A percentile compares a stretch with the other conserved stretches of the same genome.
Evolutionary conservation across 2,329 filamentous ascomycete genomes (phyloP).

Genomic region (Verticillium dahliae): DNA sequence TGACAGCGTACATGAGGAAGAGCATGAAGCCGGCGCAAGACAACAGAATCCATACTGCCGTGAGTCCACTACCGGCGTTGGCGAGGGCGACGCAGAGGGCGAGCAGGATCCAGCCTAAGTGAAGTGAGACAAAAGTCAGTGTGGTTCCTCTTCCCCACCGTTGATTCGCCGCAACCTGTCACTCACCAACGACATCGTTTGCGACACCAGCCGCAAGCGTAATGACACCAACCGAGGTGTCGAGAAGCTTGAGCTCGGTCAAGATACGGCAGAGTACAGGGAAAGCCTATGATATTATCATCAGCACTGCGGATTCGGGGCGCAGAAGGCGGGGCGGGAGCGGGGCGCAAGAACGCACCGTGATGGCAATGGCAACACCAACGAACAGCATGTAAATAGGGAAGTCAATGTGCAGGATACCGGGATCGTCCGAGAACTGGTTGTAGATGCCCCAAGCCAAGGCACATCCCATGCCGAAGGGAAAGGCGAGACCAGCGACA

Average conservation of each 20-base stretch:
- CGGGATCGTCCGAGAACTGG: slow-evolving; percentile 50
- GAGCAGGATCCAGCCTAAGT: slow-evolving; percentile 73
- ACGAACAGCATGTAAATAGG: slow-evolving; percentile 65
- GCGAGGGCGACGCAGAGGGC: slow-evolving; percentile 90
- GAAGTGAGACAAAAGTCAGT: slow-evolving; percentile 38
- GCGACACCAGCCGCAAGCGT: slow-evolving; percentile 85
- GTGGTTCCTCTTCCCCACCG: neutral
- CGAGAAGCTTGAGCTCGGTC: slow-evolving; percentile 80
- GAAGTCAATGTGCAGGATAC: slow-evolving; percentile 36
- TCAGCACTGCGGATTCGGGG: neutral
- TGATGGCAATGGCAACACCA: slow-evolving; percentile 89
- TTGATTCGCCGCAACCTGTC: neutral
- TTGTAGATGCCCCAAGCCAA: slow-evolving; percentile 78
- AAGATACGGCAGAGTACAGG: slow-evolving; percentile 91
- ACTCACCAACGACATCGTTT: slow-evolving; percentile 60
- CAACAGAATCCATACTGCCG: slow-evolving; percentile 79
- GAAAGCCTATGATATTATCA: slow-evolving; percentile 41
- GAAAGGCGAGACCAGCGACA: slow-evolving; percentile 70
- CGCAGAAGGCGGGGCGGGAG: slow-evolving; percentile 21
- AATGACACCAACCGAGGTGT: slow-evolving; percentile 78
- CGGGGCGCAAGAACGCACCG: slow-evolving; percentile 23
- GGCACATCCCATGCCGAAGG: slow-evolving; percentile 74
- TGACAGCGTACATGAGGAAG: slow-evolving; percentile 67
- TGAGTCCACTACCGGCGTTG: slow-evolving; percentile 75
- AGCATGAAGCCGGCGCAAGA: slow-evolving; percentile 70